Evolutionary conservation across 2,329 filamentous ascomycete species (phyloP).

Genomic region (Fusarium armeniacum): DNA sequence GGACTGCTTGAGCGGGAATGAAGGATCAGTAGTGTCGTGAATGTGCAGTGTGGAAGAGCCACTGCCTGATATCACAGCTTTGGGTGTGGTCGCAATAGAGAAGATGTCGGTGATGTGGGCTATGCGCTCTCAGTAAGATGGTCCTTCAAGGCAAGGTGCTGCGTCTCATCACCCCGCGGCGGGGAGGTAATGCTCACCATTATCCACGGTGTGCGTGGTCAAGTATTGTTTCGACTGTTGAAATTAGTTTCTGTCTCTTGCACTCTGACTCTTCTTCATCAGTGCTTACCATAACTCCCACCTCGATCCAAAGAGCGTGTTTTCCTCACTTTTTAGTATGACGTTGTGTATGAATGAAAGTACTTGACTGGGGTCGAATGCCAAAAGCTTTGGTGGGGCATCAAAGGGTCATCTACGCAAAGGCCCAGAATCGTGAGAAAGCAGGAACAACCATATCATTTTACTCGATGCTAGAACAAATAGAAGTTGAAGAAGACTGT

Average conservation of each 20-base stretch:
- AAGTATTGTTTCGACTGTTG: constrained; percentile 96
- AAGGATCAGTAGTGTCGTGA: constrained; percentile 78
- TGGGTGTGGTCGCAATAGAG: constrained; percentile 81
- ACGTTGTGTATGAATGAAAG: constrained; percentile 49
- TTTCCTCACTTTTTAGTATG: constrained; percentile 33
- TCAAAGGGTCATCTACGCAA: constrained; percentile 33
- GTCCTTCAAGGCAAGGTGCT: constrained; percentile 22
- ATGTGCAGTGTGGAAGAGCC: constrained; percentile 86
- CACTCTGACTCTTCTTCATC: not conserved
- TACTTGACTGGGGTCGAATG: constrained; percentile 26
- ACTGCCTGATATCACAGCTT: constrained; percentile 83
- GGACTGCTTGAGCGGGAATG: constrained; percentile 84
- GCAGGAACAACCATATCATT: constrained; percentile 3
- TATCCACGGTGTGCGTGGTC: constrained; percentile 89
- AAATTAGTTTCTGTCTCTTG: constrained; percentile 14
- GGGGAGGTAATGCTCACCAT: constrained; percentile 70
- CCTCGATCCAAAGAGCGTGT: constrained; percentile 11
- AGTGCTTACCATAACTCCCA: constrained; percentile 49
- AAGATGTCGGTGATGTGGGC: constrained; percentile 90
- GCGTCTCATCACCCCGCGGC: constrained; percentile 41
- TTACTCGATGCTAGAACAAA: not conserved
- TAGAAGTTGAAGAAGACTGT: too few species aligned
- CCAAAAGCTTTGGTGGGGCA: constrained; percentile 41
- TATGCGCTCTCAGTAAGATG: constrained; percentile 55
- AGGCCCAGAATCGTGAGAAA: constrained; percentile 17